A percentile compares a stretch with the other conserved stretches of the same genome.
Evolutionary conservation across 345 rosid genomes (phyloP).

Genomic region (Populus euphratica): DNA sequence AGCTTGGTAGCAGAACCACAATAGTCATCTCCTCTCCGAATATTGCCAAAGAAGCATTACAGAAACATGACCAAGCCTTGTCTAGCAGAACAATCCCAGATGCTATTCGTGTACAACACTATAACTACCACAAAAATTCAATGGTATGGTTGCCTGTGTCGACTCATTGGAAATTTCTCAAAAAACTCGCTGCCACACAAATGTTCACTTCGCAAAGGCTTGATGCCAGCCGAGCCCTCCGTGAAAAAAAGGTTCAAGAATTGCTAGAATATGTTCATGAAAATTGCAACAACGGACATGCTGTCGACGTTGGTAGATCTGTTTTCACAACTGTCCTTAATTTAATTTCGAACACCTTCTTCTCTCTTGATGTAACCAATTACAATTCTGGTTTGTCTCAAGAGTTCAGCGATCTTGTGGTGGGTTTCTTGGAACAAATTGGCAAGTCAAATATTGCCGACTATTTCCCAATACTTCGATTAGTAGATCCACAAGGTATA

Average conservation of each 20-base stretch:
- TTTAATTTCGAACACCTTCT: constrained; percentile 37
- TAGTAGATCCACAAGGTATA: constrained; percentile 44
- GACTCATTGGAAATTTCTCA: constrained; percentile 10
- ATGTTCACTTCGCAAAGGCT: constrained; percentile 22
- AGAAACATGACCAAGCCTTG: constrained; percentile 10
- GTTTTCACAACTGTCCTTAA: constrained; percentile 37
- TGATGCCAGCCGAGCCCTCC: constrained; percentile 5
- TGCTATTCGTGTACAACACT: background rate
- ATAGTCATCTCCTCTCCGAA: background rate
- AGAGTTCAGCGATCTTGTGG: constrained; percentile 36
- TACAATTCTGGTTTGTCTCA: constrained; percentile 7
- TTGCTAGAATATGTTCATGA: constrained; percentile 7
- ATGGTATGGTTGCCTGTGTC: background rate
- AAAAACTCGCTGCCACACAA: constrained; percentile 1
- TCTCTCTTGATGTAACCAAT: constrained; percentile 42
- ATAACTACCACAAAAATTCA: background rate
- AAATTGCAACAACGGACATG: background rate
- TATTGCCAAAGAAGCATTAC: constrained; percentile 3
- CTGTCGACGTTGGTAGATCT: constrained; percentile 34
- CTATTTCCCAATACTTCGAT: constrained; percentile 39
- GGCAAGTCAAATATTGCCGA: constrained; percentile 46
- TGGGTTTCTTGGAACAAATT: constrained; percentile 30
- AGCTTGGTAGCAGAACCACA: background rate
- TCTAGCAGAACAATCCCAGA: background rate
- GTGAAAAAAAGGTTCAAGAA: constrained; percentile 11